Conservation (phyloP, 306 rosid species). For the Lablab purpureus region DNA sequence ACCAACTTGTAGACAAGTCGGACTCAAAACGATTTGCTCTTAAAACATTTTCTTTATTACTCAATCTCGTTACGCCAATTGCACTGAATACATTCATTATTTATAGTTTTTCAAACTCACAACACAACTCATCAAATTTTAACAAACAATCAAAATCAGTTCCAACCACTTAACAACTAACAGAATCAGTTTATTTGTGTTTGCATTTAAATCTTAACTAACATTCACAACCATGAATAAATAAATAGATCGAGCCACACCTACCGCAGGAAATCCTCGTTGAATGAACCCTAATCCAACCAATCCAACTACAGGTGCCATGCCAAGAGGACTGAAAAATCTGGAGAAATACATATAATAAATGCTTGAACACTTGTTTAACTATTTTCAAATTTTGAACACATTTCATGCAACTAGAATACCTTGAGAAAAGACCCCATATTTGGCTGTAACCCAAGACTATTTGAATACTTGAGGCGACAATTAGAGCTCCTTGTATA, state of each 20-base stretch:
- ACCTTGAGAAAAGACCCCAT: slow-evolving; percentile 90
- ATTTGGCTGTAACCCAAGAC: slow-evolving; percentile 86
- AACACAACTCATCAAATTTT: too few relatives aligned
- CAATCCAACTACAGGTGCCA: slow-evolving; percentile 87
- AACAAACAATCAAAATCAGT: too few relatives aligned
- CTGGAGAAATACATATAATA: slow-evolving; percentile 51
- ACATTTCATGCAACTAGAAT: slow-evolving; percentile 20
- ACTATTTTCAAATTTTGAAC: neutral
- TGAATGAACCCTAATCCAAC: slow-evolving; percentile 84
- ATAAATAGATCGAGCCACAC: slow-evolving; percentile 34
- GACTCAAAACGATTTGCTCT: too few relatives aligned
- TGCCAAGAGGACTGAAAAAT: slow-evolving; percentile 90
- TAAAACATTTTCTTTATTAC: too few relatives aligned
- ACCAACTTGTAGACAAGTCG: too few relatives aligned
- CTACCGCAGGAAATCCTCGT: slow-evolving; percentile 78
- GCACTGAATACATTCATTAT: too few relatives aligned
- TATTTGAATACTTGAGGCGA: slow-evolving; percentile 85
- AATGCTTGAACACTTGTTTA: slow-evolving; percentile 8
- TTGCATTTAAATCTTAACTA: too few relatives aligned
- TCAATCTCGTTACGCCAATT: too few relatives aligned
- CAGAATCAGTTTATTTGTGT: too few relatives aligned
- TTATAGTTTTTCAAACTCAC: too few relatives aligned
- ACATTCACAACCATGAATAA: neutral
- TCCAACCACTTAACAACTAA: too few relatives aligned
- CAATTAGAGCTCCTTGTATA: slow-evolving; percentile 83